Evolutionary conservation across 2,329 filamentous ascomycete genomes (phyloP).

Genomic region (Stachybotrys elegans): DNA sequence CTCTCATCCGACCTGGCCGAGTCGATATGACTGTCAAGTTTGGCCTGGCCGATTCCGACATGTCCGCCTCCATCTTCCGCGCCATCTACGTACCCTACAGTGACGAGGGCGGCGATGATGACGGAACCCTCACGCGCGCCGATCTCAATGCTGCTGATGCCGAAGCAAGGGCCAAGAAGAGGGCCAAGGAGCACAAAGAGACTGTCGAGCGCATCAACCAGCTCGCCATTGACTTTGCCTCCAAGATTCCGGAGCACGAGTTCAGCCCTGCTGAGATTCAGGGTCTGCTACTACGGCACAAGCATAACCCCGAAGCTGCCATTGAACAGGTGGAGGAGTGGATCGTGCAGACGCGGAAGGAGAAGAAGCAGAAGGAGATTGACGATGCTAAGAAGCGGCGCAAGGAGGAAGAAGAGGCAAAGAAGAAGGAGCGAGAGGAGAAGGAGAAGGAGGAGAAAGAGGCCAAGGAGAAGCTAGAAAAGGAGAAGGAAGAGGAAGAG

Average conservation of each 20-base stretch:
- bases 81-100: slow-evolving; percentile 54
- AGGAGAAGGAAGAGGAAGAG: slow-evolving; percentile 15
- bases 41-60: slow-evolving; percentile 45
- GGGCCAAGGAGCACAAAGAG: slow-evolving; percentile 25
- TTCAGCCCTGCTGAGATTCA: slow-evolving; percentile 59
- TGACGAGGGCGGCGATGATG: slow-evolving; percentile 17
- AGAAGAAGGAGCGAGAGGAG: slow-evolving; percentile 25
- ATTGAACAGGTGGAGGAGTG: slow-evolving; percentile 43
- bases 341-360: slow-evolving; percentile 43
- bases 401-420: slow-evolving; percentile 30
- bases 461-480: no score
- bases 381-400: slow-evolving; percentile 36
- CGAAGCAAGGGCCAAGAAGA: slow-evolving; percentile 23
- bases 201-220: slow-evolving; percentile 34
- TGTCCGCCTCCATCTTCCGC: slow-evolving; percentile 50
- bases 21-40: slow-evolving; percentile 58
- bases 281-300: slow-evolving; percentile 52
- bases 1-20: slow-evolving; percentile 57
- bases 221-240: slow-evolving; percentile 44
- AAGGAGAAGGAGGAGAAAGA: slow-evolving; percentile 24
- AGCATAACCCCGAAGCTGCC: slow-evolving; percentile 44
- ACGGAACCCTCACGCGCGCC: slow-evolving; percentile 7
- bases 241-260: slow-evolving; percentile 45
- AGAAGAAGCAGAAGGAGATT: slow-evolving; percentile 41
- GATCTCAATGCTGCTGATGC: slow-evolving; percentile 13